Evolutionary conservation across 805 yeast species (phyloP).

Genomic region (Lipomyces kockii): DNA sequence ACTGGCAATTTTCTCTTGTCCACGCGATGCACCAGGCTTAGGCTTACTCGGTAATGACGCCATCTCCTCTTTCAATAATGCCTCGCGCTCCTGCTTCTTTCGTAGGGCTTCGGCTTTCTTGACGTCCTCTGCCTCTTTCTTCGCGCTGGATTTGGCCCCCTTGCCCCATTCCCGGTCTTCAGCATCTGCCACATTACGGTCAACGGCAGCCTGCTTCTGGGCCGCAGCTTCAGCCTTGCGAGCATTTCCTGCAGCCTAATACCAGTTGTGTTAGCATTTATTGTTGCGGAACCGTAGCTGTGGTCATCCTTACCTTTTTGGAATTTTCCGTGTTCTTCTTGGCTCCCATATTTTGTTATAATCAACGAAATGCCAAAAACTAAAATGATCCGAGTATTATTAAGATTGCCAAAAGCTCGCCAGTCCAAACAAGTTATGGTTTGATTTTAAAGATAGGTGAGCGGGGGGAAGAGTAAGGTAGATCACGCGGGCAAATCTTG

Average conservation of each 20-base stretch:
- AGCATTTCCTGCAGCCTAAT: slow-evolving; percentile 40
- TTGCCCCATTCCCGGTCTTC: slow-evolving; percentile 72
- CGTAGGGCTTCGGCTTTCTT: slow-evolving; percentile 77
- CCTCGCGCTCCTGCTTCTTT: slow-evolving; percentile 83
- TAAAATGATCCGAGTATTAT: neutral
- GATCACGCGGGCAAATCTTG: neutral
- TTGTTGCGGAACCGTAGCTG: neutral
- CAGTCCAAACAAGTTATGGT: neutral
- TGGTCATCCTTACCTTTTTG: slow-evolving; percentile 26
- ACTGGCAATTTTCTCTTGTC: slow-evolving; percentile 68
- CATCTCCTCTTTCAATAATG: slow-evolving; percentile 65
- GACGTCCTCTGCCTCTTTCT: slow-evolving; percentile 66
- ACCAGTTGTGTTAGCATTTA: slow-evolving; percentile 1
- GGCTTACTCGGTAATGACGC: slow-evolving; percentile 66
- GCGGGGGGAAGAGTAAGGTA: neutral
- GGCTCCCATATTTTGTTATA: slow-evolving; percentile 22
- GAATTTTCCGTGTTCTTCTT: slow-evolving; percentile 36
- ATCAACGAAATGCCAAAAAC: neutral
- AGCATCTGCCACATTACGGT: slow-evolving; percentile 52
- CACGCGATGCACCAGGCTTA: slow-evolving; percentile 51
- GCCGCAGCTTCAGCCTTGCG: slow-evolving; percentile 66
- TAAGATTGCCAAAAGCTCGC: neutral
- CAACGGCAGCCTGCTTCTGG: slow-evolving; percentile 59
- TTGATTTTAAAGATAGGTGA: neutral
- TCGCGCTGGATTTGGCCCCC: slow-evolving; percentile 70